These are phyloP conservation scores for Fusarium sp. DNA, from an alignment of 2,329 filamentous ascomycete species.

Conservation along the genomic window DNA sequence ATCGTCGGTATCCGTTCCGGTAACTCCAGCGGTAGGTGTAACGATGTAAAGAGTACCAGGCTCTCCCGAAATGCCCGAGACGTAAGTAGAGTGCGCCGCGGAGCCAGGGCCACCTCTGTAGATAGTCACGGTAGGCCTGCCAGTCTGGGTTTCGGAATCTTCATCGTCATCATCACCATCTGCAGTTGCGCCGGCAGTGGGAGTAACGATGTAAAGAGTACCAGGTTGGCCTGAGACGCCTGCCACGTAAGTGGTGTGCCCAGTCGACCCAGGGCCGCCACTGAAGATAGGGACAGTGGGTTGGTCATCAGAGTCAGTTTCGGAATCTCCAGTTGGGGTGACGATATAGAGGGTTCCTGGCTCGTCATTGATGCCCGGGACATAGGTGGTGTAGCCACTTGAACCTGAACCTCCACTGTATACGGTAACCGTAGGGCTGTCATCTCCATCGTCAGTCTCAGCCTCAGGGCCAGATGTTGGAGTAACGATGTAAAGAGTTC, in stretches of 20 bases:
- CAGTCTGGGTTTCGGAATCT: neutral
- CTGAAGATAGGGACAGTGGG: slow-evolving; percentile 5
- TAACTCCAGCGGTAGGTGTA: neutral
- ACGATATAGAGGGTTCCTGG: slow-evolving; percentile 13
- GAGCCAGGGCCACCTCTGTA: neutral
- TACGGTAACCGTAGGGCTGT: slow-evolving; percentile 5
- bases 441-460: neutral
- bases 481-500: neutral
- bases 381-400: neutral
- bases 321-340: slow-evolving; percentile 11
- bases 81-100: neutral
- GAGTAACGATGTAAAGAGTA: slow-evolving; percentile 23
- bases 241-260: neutral
- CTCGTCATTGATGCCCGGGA: neutral
- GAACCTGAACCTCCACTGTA: slow-evolving; percentile 13
- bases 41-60: neutral
- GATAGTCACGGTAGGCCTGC: neutral
- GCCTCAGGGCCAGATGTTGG: neutral
- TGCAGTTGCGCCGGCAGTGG: neutral
- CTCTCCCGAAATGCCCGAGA: neutral
- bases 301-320: neutral
- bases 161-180: neutral
- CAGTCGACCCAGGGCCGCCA: neutral
- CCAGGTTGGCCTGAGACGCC: neutral
- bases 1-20: neutral